These are phyloP conservation scores for Oryza longistaminata DNA, from an alignment of 176 grass and related monocot genomes.

Conservation along the genomic window DNA sequence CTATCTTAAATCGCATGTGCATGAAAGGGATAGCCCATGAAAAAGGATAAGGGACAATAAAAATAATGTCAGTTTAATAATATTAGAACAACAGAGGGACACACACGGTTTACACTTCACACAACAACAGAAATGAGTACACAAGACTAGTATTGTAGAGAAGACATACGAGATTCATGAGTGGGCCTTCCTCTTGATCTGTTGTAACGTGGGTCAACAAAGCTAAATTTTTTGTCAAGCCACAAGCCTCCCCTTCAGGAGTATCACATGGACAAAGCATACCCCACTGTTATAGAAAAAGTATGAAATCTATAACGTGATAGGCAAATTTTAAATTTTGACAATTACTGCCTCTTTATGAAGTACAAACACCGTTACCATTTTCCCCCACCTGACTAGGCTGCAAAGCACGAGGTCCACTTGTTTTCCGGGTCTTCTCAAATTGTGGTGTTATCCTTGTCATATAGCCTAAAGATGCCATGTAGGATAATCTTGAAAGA, in stretches of 20 bases:
- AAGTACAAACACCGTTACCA: background rate
- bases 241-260: conserved; percentile 97
- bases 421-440: conserved; percentile 97
- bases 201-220: conserved; percentile 94
- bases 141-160: background rate
- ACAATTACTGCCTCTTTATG: conserved; percentile 6
- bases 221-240: conserved; percentile 97
- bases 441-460: conserved; percentile 98
- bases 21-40: background rate
- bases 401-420: conserved; percentile 96
- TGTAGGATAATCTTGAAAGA: conserved; percentile 91
- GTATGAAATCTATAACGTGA: background rate
- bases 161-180: conserved; percentile 71
- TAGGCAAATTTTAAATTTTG: background rate
- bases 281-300: conserved; percentile 76
- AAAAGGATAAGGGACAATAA: conserved; percentile 3
- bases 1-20: conserved; percentile 1
- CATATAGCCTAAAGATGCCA: conserved; percentile 92
- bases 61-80: background rate
- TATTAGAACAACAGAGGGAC: background rate
- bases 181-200: conserved; percentile 80
- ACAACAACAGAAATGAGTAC: background rate
- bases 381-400: conserved; percentile 77
- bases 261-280: conserved; percentile 99
- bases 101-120: background rate